Evolutionary conservation across 352 stramenopile species (phyloP), one percentile per base, ranked within the genome.

Genomic region (Discostella stelligera): DNA sequence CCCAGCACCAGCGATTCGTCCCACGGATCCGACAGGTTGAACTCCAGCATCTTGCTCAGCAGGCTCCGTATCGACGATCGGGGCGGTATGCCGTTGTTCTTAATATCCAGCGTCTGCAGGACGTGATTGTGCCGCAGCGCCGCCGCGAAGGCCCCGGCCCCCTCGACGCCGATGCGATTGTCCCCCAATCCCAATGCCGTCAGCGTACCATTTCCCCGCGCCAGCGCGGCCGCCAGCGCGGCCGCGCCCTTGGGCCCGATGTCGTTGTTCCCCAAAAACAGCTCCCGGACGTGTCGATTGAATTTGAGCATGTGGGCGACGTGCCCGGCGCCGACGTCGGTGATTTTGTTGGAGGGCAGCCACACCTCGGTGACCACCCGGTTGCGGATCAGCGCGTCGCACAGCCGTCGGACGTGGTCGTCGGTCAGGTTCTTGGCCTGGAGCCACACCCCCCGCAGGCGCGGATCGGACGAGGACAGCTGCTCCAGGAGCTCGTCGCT

Each of bases 251-350:
- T 73, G 9, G 71, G 71, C 39, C 71, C 71, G 50, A 79, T 73
- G 23, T 74, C 62, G 68, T 79, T 79, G 20, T 79, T 30, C 8
- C 64, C 63, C 20, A 79, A 48, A 52, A 74, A 66, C 5, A 79
- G 59, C 30, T 79, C 70, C 62, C 72, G 71, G 9, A 78, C 72
- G 44, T 27, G 55, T 32, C 63, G 49, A 25, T 78, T 78, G 52
- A 78, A 78, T 41, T 78, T 78, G 14, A 78, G 46, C 70, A 78
- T 68, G 27, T 78, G 70, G 27, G 70, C 71, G 25, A 79, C 59
- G 49, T 65, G 54, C 0, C 20, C 59, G 6, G 71, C 71, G n/a
- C 71, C 71, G 18, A 65, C 63, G 63, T 79, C 71, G 0, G 71
- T 79, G 53, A 79, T 79, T 11, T 23, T 37, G 30, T 79, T 79